These are phyloP conservation scores for Chrysanthemum seticuspe DNA, from an alignment of 129 eudicot species.

Conservation along the genomic window DNA sequence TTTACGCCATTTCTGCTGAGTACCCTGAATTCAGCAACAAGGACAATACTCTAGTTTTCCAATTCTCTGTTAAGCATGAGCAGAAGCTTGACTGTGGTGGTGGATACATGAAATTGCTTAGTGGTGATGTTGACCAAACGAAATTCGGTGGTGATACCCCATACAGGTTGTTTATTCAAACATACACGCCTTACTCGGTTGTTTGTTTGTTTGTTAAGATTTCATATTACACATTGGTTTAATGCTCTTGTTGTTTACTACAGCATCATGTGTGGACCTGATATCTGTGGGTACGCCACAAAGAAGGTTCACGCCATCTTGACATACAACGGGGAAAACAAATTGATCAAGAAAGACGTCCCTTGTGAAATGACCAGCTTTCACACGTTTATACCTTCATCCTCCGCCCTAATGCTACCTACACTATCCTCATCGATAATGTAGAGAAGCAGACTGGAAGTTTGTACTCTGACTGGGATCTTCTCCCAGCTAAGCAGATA, in stretches of 20 bases:
- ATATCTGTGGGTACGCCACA: no score
- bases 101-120: no score
- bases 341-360: conserved; percentile 54
- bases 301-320: no score
- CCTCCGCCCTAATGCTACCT: conserved; percentile 74
- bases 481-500: conserved; percentile 75
- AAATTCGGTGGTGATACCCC: conserved; percentile 85
- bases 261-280: no score
- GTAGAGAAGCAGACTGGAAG: conserved; percentile 41
- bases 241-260: conserved; percentile 43
- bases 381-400: conserved; percentile 45
- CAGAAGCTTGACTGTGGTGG: no score
- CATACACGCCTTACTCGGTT: neutral
- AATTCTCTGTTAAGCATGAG: no score
- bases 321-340: no score
- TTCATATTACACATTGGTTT: neutral
- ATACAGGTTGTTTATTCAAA: conserved; percentile 43
- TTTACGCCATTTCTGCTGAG: conserved; percentile 79
- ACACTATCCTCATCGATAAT: conserved; percentile 71
- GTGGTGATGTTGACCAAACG: conserved; percentile 33
- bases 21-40: neutral
- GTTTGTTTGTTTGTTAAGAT: neutral
- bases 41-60: no score
- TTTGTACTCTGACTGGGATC: conserved; percentile 84
- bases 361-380: conserved; percentile 90